Percentiles rank a stretch among this genome's conserved stretches.
Evolutionary conservation across 305 asterid genomes (phyloP).

Genomic region (Plantago lanceolata): DNA sequence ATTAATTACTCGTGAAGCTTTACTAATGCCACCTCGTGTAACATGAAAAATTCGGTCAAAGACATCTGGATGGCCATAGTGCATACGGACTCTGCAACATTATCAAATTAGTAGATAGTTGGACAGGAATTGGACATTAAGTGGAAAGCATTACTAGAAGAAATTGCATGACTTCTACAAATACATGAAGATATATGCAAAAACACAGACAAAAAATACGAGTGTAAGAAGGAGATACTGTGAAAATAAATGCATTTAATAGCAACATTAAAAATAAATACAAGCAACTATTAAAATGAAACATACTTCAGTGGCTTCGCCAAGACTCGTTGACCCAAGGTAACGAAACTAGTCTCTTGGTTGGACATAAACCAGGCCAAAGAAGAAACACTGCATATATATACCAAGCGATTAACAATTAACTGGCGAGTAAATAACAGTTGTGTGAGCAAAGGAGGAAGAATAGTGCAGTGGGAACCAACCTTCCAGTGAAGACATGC

Average conservation of each 20-base stretch:
- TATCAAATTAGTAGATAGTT: constrained; percentile 22
- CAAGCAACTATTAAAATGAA: constrained; percentile 13
- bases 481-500: constrained; percentile 99
- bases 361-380: constrained; percentile 99
- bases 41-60: constrained; percentile 91
- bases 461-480: constrained; percentile 18
- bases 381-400: constrained; percentile 83
- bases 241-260: background rate
- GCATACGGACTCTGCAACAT: constrained; percentile 90
- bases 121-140: constrained; percentile 11
- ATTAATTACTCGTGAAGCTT: constrained; percentile 94
- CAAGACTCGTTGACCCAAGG: constrained; percentile 95
- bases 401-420: constrained; percentile 18
- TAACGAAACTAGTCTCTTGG: constrained; percentile 98
- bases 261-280: background rate
- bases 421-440: constrained; percentile 2
- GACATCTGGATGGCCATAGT: constrained; percentile 98
- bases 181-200: background rate
- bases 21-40: constrained; percentile 97
- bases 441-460: background rate
- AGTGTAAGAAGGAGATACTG: no score
- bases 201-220: no score
- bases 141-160: background rate
- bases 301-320: constrained; percentile 95
- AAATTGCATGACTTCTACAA: background rate